Evolutionary conservation across 257 asterid species (phyloP), one percentile per base, ranked within the genome.

Genomic region (Eucommia ulmoides): DNA sequence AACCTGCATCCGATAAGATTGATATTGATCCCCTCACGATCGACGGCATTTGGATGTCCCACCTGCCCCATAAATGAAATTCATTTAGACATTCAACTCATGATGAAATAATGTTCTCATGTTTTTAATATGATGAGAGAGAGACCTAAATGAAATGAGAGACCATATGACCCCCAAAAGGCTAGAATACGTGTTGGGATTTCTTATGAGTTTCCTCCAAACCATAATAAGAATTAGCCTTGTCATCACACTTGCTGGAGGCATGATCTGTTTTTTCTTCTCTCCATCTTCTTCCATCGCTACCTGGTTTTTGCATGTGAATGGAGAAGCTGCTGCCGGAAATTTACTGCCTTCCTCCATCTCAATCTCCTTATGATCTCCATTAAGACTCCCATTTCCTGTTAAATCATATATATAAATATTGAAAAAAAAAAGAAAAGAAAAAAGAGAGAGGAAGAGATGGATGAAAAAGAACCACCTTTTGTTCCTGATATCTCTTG

Each of bases 231-330:
- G 61, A 3, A 88, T 84, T 18, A 88, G 89, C 70, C 94, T 84
- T 16, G 89, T 88, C 97, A 88, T 84, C 10, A 88, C 97, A 61
- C 89, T 82, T 15, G 97, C 79, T 0, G 97, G 95, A 45, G 97
- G 97, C 97, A 88, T 88, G 49, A 75, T 95, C 22, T 78, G 74
- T 57, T 81, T 84, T 22, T 59, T 81, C 5, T 51, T 72, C 22
- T 51, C 75, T 6, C 12, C 41, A 44, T n/a, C 75, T 41, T 67
- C 87, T 17, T 72, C 85, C 33, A 56, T 20, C 51, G 74, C 88
- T 38, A 76, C 46, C 26, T 77, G 77, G 76, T 82, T 79, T 49
- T 71, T 71, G 55, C 75, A 56, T 3, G 94, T 58, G 55, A 70
- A 82, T 0, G 94, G 94, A 0, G 93, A 81, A 19, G 62, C 65